phyloP scores from a whole-genome alignment of 163 green algal genomes.

The Volvox carteri region DNA sequence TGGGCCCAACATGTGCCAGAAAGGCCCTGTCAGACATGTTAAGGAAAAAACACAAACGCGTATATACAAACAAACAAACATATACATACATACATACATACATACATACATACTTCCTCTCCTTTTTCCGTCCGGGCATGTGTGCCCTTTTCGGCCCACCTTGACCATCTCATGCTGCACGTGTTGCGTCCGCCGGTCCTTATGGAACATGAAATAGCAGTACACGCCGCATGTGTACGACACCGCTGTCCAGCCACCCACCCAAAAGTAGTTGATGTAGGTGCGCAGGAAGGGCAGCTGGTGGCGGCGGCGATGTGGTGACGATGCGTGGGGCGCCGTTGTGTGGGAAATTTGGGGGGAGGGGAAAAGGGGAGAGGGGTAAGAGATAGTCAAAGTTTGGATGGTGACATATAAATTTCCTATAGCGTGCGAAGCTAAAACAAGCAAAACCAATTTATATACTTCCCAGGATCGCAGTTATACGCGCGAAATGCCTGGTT shows the following conservation, averaged over 20 bases:
- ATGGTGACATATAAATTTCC: no score
- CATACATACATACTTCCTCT: background rate
- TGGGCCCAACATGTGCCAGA: no score
- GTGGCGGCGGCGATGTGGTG: background rate
- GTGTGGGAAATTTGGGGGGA: no score
- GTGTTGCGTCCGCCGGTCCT: background rate
- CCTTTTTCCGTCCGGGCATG: background rate
- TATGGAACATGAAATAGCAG: conserved; percentile 7
- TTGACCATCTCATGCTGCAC: background rate
- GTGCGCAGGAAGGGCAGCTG: conserved; percentile 57
- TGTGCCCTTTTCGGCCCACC: background rate
- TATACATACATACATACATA: background rate
- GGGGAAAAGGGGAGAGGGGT: background rate
- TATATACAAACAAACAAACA: no score
- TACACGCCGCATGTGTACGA: conserved; percentile 44
- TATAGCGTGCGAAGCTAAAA: no score
- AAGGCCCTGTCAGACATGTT: no score
- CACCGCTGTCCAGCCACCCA: conserved; percentile 58
- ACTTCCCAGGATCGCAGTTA: no score
- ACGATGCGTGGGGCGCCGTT: no score
- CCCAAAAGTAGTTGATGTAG: conserved; percentile 55
- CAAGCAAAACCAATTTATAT: no score
- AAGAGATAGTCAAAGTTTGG: background rate
- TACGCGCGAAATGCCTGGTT: no score
- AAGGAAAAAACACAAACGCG: background rate